phyloP scores from a whole-genome alignment of 345 rosid genomes.

The Theobroma cacao region DNA sequence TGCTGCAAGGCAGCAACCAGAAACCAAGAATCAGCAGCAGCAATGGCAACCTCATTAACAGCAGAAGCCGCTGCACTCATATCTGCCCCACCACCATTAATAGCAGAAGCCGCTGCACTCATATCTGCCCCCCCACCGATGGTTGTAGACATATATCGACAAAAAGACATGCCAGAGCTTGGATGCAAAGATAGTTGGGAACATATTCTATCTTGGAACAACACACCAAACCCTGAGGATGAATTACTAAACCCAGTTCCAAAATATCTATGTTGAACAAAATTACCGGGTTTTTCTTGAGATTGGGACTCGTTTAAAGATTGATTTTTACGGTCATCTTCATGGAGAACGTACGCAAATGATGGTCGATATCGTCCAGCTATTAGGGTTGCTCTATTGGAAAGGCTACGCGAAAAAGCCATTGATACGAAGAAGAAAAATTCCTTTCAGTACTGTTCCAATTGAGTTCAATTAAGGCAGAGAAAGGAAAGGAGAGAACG shows the following conservation, averaged over 20 bases:
- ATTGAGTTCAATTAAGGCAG: too few species aligned
- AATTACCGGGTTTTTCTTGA: conserved; percentile 29
- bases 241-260: conserved; percentile 25
- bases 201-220: conserved; percentile 29
- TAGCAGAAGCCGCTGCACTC: conserved; percentile 47
- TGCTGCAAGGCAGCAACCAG: conserved; percentile 74
- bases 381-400: conserved; percentile 41
- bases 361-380: conserved; percentile 36
- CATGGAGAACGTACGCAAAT: conserved; percentile 35
- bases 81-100: conserved; percentile 44
- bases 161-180: conserved; percentile 33
- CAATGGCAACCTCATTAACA: conserved; percentile 67
- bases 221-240: conserved; percentile 4
- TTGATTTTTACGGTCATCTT: conserved; percentile 33
- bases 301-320: conserved; percentile 25
- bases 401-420: conserved; percentile 56
- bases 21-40: conserved; percentile 66
- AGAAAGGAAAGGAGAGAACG: too few species aligned
- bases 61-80: too few species aligned
- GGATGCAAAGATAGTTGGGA: conserved; percentile 29
- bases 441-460: too few species aligned
- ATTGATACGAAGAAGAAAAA: conserved; percentile 26
- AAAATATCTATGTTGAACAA: conserved; percentile 37
- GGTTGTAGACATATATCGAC: conserved; percentile 58
- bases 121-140: conserved; percentile 40